Evolutionary conservation across 2,329 filamentous ascomycete species (phyloP), one percentile per base, ranked within the genome.

Genomic region (Tympanopsis confertula): DNA sequence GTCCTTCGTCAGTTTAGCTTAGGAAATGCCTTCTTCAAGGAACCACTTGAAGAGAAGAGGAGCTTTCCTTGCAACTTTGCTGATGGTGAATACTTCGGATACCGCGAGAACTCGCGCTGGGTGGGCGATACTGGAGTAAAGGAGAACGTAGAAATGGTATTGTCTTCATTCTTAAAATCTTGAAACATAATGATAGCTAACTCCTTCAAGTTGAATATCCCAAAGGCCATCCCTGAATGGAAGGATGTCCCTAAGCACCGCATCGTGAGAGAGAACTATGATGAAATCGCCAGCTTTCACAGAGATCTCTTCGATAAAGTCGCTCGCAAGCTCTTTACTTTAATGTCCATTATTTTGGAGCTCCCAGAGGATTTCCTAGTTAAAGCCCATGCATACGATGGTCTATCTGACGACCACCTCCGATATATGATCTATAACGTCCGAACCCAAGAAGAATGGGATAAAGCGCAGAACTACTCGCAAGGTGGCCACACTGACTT

Each of bases 361-460:
- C 55, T 77, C 0, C 66, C 68, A 0, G 64, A 68, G 29, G 66
- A 74, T 12, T 66, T 67, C 41, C 62, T 76, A 32, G 61, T 68
- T 14, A 61, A 61, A 5, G 59, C 65, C 35, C 72, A 76, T 46
- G 55, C 55, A 4, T 77, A 74, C 42, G 57, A 68, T 2, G 55
- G 62, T 20, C 57, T 63, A 13, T 65, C 66, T 32, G 70, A 74
- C 36, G 65, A 70, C 41, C 69, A 74, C 43, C 57, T 73, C 12
- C 65, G 71, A 5, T 73, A 71, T 50, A 74, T 73, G 69, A 58
- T 63, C 35, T 74, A 73, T 44, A 58, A 62, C 19, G 56, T 62
- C 0, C 61, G 68, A 5, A 54, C 56, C 0, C 45, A 55, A 13
- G 58, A 60, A 5, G 59, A 65, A 18, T 66, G 63, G 48, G 42